Conservation (phyloP, 2,329 filamentous ascomycete species). For the Colletotrichum musae region DNA sequence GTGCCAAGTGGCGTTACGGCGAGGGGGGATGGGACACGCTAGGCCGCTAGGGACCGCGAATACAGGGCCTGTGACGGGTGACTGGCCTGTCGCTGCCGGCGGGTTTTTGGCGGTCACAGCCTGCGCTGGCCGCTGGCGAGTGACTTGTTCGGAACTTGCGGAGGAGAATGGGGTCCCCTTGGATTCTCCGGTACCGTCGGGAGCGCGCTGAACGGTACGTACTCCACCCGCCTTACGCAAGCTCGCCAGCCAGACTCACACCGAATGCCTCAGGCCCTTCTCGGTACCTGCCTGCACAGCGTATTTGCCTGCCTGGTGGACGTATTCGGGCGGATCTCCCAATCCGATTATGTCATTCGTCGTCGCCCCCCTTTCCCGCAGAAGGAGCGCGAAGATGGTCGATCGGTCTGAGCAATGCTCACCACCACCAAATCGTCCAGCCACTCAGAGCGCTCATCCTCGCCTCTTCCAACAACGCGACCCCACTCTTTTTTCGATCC, state of each 20-base stretch:
- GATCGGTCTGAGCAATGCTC: conserved; percentile 26
- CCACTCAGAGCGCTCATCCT: conserved; percentile 11
- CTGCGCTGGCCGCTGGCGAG: neutral
- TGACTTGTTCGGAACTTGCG: conserved; percentile 34
- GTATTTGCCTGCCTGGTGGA: no score
- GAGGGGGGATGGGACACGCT: conserved; percentile 19
- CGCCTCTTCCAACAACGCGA: conserved; percentile 9
- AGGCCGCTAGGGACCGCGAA: conserved; percentile 5
- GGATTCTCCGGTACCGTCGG: conserved; percentile 2
- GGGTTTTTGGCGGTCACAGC: conserved; percentile 8
- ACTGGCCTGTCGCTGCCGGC: conserved; percentile 15
- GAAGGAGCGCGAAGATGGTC: conserved; percentile 20
- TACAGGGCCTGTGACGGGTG: conserved; percentile 15
- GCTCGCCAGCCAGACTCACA: neutral
- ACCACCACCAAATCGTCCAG: conserved; percentile 1
- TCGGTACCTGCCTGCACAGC: no score
- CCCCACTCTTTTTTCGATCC: conserved; percentile 3
- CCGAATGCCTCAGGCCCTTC: conserved; percentile 26
- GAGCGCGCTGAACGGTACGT: neutral
- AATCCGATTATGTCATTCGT: conserved; percentile 34
- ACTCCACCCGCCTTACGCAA: conserved; percentile 7
- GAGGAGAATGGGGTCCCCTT: conserved; percentile 23
- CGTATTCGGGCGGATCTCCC: neutral
- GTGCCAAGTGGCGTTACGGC: conserved; percentile 33
- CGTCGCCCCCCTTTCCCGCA: conserved; percentile 6